Conservation (phyloP, 306 rosid species). For the Medicago arabica region DNA sequence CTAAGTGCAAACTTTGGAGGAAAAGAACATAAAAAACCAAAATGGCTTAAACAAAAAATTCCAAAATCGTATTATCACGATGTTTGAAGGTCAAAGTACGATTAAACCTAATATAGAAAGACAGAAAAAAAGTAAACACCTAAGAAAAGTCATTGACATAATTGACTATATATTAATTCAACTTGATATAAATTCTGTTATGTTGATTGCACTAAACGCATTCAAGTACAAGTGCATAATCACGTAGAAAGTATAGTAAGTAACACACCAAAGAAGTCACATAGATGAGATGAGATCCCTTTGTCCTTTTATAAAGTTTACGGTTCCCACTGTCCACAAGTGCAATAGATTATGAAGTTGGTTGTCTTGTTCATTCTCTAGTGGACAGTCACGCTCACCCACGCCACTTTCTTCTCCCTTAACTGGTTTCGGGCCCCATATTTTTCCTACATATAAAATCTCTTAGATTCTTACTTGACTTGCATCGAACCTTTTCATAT, state of each 20-base stretch:
- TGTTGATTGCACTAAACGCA: conserved; percentile 33
- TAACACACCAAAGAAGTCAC: conserved; percentile 9
- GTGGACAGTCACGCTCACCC: conserved; percentile 35
- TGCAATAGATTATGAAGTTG: conserved; percentile 39
- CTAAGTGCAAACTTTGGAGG: too few species aligned
- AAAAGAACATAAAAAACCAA: too few species aligned
- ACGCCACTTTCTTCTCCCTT: too few species aligned
- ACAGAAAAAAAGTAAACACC: background rate
- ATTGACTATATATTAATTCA: conserved; percentile 19
- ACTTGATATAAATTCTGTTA: background rate
- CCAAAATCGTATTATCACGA: too few species aligned
- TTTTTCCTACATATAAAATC: background rate
- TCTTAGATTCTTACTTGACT: too few species aligned
- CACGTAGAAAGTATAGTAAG: conserved; percentile 10
- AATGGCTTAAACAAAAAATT: too few species aligned
- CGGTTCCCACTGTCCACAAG: background rate
- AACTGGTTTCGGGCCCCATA: background rate
- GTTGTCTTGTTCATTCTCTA: conserved; percentile 39
- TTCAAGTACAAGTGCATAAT: conserved; percentile 28
- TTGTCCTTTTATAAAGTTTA: conserved; percentile 40
- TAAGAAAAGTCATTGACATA: background rate
- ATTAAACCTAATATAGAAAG: too few species aligned
- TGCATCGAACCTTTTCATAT: too few species aligned
- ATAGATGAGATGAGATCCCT: background rate
- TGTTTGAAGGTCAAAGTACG: too few species aligned